A percentile compares a stretch with the other conserved stretches of the same genome.
phyloP scores from a whole-genome alignment of 176 grass and related monocot genomes.

The Sorghum bicolor region DNA sequence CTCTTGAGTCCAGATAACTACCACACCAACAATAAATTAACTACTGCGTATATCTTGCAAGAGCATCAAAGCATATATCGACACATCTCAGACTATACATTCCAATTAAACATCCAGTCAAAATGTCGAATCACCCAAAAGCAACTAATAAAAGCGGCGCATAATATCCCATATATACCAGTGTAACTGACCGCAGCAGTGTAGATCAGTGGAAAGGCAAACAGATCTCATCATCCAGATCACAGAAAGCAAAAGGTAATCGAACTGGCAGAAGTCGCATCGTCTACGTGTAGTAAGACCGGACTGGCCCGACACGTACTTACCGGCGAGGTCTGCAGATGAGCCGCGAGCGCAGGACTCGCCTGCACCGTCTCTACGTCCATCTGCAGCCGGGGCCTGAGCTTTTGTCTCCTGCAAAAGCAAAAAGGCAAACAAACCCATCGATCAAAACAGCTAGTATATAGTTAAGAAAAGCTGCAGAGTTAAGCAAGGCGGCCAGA shows the following conservation, averaged over 20 bases:
- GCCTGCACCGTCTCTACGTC: conserved; percentile 32
- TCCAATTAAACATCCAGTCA: not conserved
- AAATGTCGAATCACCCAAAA: not conserved
- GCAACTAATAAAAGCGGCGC: not conserved
- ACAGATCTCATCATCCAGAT: not conserved
- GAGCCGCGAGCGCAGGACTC: conserved; percentile 25
- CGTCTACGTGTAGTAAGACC: not conserved
- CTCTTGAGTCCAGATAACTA: not conserved
- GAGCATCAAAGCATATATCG: not conserved
- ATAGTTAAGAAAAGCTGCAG: not conserved
- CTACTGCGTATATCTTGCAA: not conserved
- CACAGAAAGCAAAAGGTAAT: not conserved
- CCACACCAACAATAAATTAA: not conserved
- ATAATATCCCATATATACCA: not conserved
- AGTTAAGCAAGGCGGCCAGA: not conserved
- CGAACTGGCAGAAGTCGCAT: not conserved
- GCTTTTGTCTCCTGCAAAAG: not conserved
- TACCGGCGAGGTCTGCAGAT: conserved; percentile 38
- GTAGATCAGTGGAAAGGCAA: not conserved
- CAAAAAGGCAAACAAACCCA: not conserved
- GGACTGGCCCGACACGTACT: not conserved
- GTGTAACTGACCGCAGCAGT: not conserved
- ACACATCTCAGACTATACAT: not conserved
- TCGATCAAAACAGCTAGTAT: not conserved
- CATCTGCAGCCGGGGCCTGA: conserved; percentile 29